phyloP scores from a whole-genome alignment of 495 filamentous ascomycete species.

The Podospora australis region DNA sequence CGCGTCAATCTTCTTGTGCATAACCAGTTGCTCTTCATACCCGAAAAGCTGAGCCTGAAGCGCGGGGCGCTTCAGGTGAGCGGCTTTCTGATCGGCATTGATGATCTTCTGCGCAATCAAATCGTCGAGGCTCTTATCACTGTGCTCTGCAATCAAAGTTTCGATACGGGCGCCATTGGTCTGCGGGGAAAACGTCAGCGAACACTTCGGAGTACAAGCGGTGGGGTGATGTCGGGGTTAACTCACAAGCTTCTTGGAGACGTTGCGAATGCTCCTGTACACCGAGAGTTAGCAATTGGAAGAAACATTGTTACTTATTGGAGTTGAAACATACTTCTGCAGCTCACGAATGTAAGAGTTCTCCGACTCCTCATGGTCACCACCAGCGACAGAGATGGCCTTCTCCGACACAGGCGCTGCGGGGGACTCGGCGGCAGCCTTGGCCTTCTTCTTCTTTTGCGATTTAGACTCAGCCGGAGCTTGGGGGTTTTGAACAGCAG shows the following conservation, averaged over 20 bases:
- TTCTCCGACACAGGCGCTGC: slow-evolving; percentile 36
- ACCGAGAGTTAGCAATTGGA: slow-evolving; percentile 10
- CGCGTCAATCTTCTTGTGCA: slow-evolving; percentile 75
- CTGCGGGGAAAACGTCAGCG: slow-evolving; percentile 40
- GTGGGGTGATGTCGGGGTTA: neutral
- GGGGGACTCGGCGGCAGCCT: slow-evolving; percentile 39
- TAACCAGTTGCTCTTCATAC: slow-evolving; percentile 74
- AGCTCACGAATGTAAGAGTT: slow-evolving; percentile 76
- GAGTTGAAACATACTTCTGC: slow-evolving; percentile 58
- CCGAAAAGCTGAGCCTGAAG: slow-evolving; percentile 68
- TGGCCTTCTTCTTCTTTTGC: slow-evolving; percentile 67
- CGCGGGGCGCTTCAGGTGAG: slow-evolving; percentile 81
- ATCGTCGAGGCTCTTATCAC: slow-evolving; percentile 71
- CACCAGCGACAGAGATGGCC: slow-evolving; percentile 28
- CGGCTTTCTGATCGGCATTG: slow-evolving; percentile 86
- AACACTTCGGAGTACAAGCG: neutral
- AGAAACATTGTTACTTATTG: neutral
- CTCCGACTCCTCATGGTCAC: slow-evolving; percentile 53
- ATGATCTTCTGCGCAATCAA: slow-evolving; percentile 76
- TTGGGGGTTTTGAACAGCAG: slow-evolving; percentile 48
- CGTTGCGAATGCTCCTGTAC: slow-evolving; percentile 71
- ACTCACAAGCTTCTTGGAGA: slow-evolving; percentile 83
- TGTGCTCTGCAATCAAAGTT: slow-evolving; percentile 67
- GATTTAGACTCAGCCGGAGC: slow-evolving; percentile 52
- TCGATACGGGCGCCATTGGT: slow-evolving; percentile 74